A percentile compares a stretch with the other conserved stretches of the same genome.
These are phyloP conservation scores for Rhynchosporium graminicola DNA, from an alignment of 2,329 filamentous ascomycete genomes.

Conservation along the genomic window DNA sequence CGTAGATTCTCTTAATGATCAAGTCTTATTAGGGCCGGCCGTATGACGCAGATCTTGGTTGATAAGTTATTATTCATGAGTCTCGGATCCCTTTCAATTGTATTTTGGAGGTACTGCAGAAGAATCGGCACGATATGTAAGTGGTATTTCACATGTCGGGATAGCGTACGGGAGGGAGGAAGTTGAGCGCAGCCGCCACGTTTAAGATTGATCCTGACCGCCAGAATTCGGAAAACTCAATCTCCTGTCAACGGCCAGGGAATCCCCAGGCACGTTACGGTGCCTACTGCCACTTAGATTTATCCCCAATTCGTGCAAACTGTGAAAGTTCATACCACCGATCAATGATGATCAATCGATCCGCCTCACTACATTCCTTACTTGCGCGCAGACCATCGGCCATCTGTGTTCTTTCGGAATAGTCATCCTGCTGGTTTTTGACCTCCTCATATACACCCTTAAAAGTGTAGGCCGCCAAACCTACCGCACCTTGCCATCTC, in stretches of 20 bases:
- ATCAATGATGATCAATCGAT: conserved; percentile 15
- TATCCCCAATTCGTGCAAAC: not conserved
- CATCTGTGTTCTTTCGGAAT: not conserved
- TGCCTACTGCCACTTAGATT: not conserved
- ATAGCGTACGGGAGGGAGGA: no score
- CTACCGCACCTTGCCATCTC: conserved; percentile 49
- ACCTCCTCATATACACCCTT: conserved; percentile 64
- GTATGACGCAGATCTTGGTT: no score
- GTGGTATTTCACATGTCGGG: no score
- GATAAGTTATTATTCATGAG: no score
- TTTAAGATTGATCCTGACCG: not conserved
- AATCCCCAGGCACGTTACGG: not conserved
- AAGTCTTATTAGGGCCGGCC: no score
- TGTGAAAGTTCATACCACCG: conserved; percentile 9
- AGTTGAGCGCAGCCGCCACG: no score
- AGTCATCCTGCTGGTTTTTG: conserved; percentile 10
- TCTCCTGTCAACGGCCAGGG: no score
- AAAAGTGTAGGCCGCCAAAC: conserved; percentile 60
- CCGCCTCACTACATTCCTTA: conserved; percentile 9
- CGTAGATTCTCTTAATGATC: no score
- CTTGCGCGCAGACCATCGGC: conserved; percentile 9
- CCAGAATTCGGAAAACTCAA: not conserved
- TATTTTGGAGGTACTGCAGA: no score
- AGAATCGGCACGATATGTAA: no score
- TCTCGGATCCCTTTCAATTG: no score